These are phyloP conservation scores for Lentinula sp. DNA, from an alignment of 768 basidiomycete genomes.

Conservation along the genomic window DNA sequence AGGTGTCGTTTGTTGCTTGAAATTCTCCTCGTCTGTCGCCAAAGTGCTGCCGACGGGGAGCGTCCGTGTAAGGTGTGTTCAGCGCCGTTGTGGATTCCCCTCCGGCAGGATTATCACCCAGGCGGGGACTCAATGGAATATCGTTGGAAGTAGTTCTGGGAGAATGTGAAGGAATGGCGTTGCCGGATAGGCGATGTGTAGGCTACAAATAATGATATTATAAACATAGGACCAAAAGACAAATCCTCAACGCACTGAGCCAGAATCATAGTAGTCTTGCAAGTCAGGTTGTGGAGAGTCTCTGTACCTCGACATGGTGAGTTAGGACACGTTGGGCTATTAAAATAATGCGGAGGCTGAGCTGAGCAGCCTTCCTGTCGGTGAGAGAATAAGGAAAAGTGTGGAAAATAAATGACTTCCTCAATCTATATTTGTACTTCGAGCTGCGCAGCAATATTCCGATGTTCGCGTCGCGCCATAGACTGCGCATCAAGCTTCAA, in stretches of 20 bases:
- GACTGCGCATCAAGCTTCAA: background rate
- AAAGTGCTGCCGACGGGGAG: background rate
- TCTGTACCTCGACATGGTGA: constrained; percentile 4
- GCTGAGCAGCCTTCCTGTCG: background rate
- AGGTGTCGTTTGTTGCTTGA: background rate
- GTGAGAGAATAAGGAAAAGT: background rate
- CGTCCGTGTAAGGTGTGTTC: background rate
- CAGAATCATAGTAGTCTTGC: constrained; percentile 6
- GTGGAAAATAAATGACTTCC: background rate
- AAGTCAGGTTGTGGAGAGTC: background rate
- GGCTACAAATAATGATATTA: background rate
- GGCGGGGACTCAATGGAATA: background rate
- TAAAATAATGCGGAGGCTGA: background rate
- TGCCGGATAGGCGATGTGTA: constrained; percentile 5
- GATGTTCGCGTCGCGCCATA: background rate
- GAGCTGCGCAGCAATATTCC: background rate
- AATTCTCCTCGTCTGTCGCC: constrained; percentile 4
- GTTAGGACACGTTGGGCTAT: background rate
- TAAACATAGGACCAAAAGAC: background rate
- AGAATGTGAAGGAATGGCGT: background rate
- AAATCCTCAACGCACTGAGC: background rate
- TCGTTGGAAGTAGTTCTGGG: background rate
- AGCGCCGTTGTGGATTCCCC: background rate
- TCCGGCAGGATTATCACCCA: background rate
- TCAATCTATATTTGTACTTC: background rate